Evolutionary conservation across 176 grass and related monocot genomes (phyloP).

Genomic region (Carex cristatella): DNA sequence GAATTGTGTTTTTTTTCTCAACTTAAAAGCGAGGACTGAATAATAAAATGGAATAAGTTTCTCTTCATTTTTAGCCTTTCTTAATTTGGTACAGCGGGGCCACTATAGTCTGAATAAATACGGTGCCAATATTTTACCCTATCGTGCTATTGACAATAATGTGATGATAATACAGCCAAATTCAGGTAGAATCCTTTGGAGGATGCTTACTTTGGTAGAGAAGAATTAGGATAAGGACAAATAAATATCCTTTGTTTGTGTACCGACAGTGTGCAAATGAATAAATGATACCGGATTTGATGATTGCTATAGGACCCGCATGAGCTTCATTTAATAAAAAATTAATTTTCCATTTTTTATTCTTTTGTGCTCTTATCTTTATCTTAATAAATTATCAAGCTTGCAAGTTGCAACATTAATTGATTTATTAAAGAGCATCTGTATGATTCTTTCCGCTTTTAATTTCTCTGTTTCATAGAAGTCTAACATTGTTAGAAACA

Average conservation of each 20-base stretch:
- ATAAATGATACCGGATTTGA: background rate
- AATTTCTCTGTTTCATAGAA: background rate
- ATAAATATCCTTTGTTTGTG: too few relatives aligned
- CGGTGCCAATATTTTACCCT: background rate
- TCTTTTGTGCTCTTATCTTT: constrained; percentile 4
- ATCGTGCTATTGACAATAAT: background rate
- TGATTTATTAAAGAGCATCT: background rate
- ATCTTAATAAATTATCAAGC: background rate
- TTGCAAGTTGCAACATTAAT: background rate
- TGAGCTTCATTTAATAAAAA: background rate
- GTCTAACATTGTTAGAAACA: background rate
- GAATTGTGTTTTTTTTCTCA: too few relatives aligned
- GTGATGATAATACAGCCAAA: background rate
- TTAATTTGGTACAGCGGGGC: background rate
- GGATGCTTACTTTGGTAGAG: background rate
- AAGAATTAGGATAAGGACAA: background rate
- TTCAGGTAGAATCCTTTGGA: background rate
- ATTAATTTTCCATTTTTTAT: background rate
- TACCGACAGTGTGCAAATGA: background rate
- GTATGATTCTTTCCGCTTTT: background rate
- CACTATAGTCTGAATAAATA: background rate
- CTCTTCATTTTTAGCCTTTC: background rate
- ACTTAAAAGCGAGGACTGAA: too few relatives aligned
- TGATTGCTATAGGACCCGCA: background rate
- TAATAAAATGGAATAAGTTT: too few relatives aligned